Evolutionary conservation across 2,329 filamentous ascomycete genomes (phyloP).

Genomic region (Fusarium illudens): DNA sequence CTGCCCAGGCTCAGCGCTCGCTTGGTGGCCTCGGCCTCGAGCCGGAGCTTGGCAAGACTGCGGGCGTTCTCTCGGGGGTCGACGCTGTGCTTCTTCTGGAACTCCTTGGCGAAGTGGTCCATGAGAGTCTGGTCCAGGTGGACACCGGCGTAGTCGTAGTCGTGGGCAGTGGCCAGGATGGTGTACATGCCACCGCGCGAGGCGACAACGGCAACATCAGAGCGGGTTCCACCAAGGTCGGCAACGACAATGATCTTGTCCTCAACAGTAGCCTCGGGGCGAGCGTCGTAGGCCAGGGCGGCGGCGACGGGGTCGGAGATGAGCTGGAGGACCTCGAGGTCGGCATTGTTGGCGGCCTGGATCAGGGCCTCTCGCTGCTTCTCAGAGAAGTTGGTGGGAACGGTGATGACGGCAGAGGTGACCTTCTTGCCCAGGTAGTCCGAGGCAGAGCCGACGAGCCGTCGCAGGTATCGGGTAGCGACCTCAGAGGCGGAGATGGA

Average conservation of each 20-base stretch:
- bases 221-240: slow-evolving; percentile 91
- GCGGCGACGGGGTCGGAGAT: slow-evolving; percentile 92
- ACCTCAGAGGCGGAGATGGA: slow-evolving; percentile 81
- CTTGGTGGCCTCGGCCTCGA: slow-evolving; percentile 91
- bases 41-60: slow-evolving; percentile 88
- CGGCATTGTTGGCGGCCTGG: slow-evolving; percentile 80
- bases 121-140: slow-evolving; percentile 90
- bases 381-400: slow-evolving; percentile 92
- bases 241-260: slow-evolving; percentile 94
- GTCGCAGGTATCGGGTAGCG: slow-evolving; percentile 83
- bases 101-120: slow-evolving; percentile 98
- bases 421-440: slow-evolving; percentile 94
- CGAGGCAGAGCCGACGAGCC: slow-evolving; percentile 82
- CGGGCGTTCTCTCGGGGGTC: slow-evolving; percentile 85
- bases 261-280: slow-evolving; percentile 73
- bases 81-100: slow-evolving; percentile 93
- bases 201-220: slow-evolving; percentile 89
- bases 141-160: slow-evolving; percentile 90
- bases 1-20: slow-evolving; percentile 88
- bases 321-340: slow-evolving; percentile 89
- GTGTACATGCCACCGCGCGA: slow-evolving; percentile 97
- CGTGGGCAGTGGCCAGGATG: slow-evolving; percentile 89
- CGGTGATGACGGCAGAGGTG: slow-evolving; percentile 91
- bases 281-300: slow-evolving; percentile 89
- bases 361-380: slow-evolving; percentile 84